Evolutionary conservation across 805 yeast genomes (phyloP), one percentile per base, ranked within the genome.

Genomic region (Metschnikowia matae): DNA sequence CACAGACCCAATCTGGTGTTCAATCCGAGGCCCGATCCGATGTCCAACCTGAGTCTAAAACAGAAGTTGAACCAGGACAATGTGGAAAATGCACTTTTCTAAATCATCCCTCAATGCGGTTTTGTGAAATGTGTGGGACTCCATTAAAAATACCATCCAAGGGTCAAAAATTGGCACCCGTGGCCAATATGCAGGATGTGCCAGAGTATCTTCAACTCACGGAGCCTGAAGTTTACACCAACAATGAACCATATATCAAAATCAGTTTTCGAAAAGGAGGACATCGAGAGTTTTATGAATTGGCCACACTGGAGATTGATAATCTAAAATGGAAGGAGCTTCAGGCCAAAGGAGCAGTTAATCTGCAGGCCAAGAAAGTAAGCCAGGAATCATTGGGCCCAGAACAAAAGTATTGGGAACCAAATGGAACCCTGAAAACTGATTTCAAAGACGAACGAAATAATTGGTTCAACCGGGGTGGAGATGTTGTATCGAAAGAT

Each of bases 41-140:
- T 10, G 29, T 26, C 29, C 13, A 4, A 3, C 29, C 29, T 11
- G 29, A 8, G 7, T 23, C 26, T 11, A 26, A 26, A 26, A 26
- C 29, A 26, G 29, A 21, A 6, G 6, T 6, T 3, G 13, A 20
- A 18, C 18, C 46, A 23, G 73, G 72, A 34, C 74, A 70, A 53
- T 80, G 85, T 52, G 75, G 78, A 0, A 68, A 65, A 44, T 88
- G 96, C 58, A 88, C 98, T 0, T 92, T 90, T 60, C 69, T 81
- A 11, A 94, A 92, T 63, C 96, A 91, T 64, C 87, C 90, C 0
- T 81, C 87, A 2, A 72, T 92, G 74, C 67, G 74, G 35, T 75
- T 74, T 54, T 92, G 99, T 66, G 99, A 92, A 65, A 78, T 94
- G 62, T 92, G 98, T 69, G 97, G 96, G 0, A 73, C 84, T 2